Evolutionary conservation across 306 rosid species (phyloP), one percentile per base, ranked within the genome.

Genomic region (Cucurbita maxima): DNA sequence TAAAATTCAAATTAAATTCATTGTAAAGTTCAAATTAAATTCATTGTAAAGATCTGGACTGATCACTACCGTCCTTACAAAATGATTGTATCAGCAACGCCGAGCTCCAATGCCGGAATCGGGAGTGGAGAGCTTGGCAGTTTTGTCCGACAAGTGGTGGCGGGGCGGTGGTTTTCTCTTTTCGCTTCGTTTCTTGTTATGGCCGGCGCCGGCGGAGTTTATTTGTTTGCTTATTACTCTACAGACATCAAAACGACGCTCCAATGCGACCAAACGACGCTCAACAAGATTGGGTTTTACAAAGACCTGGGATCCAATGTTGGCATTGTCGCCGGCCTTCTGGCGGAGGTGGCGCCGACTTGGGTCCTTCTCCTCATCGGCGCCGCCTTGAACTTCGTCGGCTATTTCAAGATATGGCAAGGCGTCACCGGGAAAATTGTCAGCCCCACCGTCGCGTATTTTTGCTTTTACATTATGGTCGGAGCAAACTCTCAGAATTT

Each of bases 251-350:
- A 84, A 66, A 7, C 80, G 25, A 41, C 76, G 1, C 82, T 73
- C 30, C 76, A 74, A 6, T 84, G 80, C 40, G 80, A 81, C 75
- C 84, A 81, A 48, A 44, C 77, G 5, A 74, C 78, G 5, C 69
- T 81, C n/a, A 81, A 76, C 48, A 3, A 19, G 15, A 1, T 84
- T 6, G 75, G 84, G 5, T 84, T 84, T 75, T 78, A 69, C 68
- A 84, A 81, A 56, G 84, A 84, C 5, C 47, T 84, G 4, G 87
- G 84, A 66, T 76, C 79, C 7, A 81, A 84, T 19, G 58, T 84
- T 16, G 87, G 79, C 3, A 38, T 84, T 40, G 5, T 81, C 0
- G 20, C 84, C 37, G 83, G 83, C 12, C 79, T 84, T 1, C 16
- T 84, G 4, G 82, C 81, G 3, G 83, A 84, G 58, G 80, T 81